Percentiles rank a stretch among this genome's conserved stretches.
These are phyloP conservation scores for Dothidotthia symphoricarpi DNA, from an alignment of 2,329 filamentous ascomycete species.

Conservation along the genomic window DNA sequence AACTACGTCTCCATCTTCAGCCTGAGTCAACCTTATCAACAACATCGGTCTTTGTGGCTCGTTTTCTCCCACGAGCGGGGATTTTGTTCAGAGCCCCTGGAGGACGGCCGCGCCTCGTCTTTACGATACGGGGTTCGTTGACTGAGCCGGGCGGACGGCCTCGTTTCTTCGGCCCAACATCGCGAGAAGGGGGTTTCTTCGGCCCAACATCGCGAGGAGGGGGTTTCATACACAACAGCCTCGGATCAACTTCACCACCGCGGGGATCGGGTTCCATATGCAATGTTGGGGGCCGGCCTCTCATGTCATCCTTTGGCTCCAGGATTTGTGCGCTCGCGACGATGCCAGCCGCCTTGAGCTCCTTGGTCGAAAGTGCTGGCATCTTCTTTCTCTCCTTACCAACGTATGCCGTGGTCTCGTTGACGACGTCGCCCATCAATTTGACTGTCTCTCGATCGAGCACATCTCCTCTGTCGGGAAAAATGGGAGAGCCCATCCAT, in stretches of 20 bases:
- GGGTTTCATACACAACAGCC: neutral
- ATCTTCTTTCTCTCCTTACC: slow-evolving; percentile 1
- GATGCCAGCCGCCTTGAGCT: neutral
- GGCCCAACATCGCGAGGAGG: neutral
- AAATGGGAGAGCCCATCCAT: slow-evolving; percentile 40
- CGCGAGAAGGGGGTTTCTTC: no score
- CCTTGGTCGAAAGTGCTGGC: neutral
- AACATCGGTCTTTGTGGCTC: no score
- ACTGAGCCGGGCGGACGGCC: no score
- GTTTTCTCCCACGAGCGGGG: no score
- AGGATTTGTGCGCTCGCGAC: neutral
- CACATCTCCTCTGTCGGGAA: slow-evolving; percentile 19
- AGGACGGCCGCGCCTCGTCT: no score
- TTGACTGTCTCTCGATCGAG: slow-evolving; percentile 25
- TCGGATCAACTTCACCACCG: slow-evolving; percentile 3
- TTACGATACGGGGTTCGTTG: no score
- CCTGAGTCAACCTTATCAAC: no score
- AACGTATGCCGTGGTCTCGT: slow-evolving; percentile 1
- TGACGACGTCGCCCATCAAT: slow-evolving; percentile 8
- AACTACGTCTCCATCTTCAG: no score
- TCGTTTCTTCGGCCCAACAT: no score
- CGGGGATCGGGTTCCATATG: slow-evolving; percentile 6
- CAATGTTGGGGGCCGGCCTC: neutral
- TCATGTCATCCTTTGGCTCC: no score
- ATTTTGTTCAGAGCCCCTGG: no score